Evolutionary conservation across 192 early-diverging fungal genomes (phyloP).

Genomic region (Phlyctochytrium bullatum): DNA sequence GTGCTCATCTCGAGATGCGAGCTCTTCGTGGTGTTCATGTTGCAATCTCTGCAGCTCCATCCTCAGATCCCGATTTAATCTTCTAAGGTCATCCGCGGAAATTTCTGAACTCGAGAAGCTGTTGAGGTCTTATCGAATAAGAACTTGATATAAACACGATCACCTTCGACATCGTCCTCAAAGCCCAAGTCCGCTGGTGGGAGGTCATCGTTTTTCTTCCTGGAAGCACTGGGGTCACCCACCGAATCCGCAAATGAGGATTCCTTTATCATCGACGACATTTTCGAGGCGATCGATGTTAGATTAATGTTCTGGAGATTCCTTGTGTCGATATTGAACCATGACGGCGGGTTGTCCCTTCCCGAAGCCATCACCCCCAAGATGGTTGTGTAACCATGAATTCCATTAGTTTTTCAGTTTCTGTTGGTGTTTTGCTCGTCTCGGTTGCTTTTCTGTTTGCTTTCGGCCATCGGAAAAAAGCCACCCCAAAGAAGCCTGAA

Average conservation of each 20-base stretch:
- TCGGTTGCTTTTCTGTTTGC: too few species aligned
- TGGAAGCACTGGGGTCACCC: background rate
- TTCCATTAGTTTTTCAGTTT: too few species aligned
- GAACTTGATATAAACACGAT: too few species aligned
- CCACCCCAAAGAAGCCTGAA: too few species aligned
- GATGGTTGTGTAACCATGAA: too few species aligned
- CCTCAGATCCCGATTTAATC: background rate
- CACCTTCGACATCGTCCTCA: too few species aligned
- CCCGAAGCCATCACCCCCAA: too few species aligned
- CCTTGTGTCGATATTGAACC: too few species aligned
- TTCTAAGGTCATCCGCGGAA: background rate
- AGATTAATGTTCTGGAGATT: constrained; percentile 5
- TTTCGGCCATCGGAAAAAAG: too few species aligned
- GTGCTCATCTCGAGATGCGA: background rate
- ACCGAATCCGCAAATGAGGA: background rate
- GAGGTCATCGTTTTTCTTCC: constrained; percentile 2
- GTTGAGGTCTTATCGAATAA: background rate
- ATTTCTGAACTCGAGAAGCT: background rate
- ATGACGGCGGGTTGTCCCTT: too few species aligned
- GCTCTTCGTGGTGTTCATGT: background rate
- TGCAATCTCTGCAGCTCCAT: constrained; percentile 2
- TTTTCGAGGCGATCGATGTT: background rate
- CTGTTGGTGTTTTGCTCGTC: too few species aligned
- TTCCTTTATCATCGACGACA: background rate
- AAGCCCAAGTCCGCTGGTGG: too few species aligned